Evolutionary conservation across 352 stramenopile genomes (phyloP), one percentile per base, ranked within the genome.

Genomic region (Thalassiosira ordinaria): DNA sequence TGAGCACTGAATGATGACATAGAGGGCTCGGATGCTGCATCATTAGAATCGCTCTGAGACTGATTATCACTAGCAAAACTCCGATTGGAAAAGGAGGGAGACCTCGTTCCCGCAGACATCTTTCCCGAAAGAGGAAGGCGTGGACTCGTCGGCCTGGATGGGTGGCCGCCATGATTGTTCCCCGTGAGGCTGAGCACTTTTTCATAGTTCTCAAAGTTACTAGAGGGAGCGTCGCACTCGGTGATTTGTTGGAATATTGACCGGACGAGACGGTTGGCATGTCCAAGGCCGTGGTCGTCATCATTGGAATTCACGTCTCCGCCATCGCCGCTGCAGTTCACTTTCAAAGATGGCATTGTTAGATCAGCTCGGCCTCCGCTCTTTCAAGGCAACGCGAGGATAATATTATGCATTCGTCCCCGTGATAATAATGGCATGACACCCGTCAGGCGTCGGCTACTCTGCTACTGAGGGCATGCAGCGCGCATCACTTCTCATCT

Each of bases 161-260:
- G 27, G 46, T 60, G 62, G 33, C 27, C 70, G 44, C 65, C 41
- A 35, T 49, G 27, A 75, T 70, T 61, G 22, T 55, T 49, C 0
- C 53, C 24, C 20, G 16, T 57, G 6, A 49, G 41, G 13, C 26
- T 57, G 22, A 67, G 16, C 7, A 70, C 1, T 70, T 26, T 67
- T n/a, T 61, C 33, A 24, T 76, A 52, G 22, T 63, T 61, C n/a
- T 79, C 70, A 49, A 89, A 88, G 67, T 93, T 93, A 13, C 44
- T 46, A 29, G 88, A 84, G 51, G 89, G 89, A 0, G 76, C 89
- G 72, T 94, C 89, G n/a, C 87, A 80, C 39, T 84, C 73, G 3
- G 80, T 88, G 24, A 94, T 72, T 82, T 94, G 89, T 78, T 88
- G 62, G 2, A 90, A 63, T 22, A 94, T 82, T 29, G 74, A 75